These are phyloP conservation scores for Fusarium nurragi DNA, from an alignment of 2,329 filamentous ascomycete species.

Conservation along the genomic window DNA sequence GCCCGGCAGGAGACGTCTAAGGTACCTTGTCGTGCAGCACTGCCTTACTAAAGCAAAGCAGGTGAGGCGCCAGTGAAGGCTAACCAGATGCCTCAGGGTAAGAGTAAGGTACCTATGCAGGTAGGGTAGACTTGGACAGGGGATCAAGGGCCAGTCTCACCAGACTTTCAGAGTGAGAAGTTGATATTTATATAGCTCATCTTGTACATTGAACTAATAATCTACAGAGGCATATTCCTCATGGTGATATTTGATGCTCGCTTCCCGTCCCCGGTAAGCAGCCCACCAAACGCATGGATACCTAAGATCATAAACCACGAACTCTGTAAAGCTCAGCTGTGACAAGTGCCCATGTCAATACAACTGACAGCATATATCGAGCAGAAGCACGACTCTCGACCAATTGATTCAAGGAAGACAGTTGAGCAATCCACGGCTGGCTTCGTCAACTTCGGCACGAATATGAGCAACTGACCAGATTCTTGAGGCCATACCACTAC, in stretches of 20 bases:
- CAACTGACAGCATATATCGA: background rate
- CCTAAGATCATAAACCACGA: background rate
- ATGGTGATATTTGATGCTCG: background rate
- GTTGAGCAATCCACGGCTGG: background rate
- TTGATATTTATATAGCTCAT: slow-evolving; percentile 1
- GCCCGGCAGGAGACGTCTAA: slow-evolving; percentile 19
- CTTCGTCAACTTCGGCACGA: background rate
- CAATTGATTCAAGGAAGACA: background rate
- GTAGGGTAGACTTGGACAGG: slow-evolving; percentile 3
- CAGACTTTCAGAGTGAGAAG: background rate
- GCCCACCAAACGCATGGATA: background rate
- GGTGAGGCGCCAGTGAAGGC: background rate
- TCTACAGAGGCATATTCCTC: background rate
- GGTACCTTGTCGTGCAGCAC: slow-evolving; percentile 2
- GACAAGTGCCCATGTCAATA: background rate
- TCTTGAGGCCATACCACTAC: background rate
- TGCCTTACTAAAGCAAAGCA: background rate
- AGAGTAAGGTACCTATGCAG: slow-evolving; percentile 15
- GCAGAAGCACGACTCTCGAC: background rate
- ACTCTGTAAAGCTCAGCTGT: background rate
- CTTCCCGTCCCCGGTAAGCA: background rate
- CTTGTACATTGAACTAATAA: slow-evolving; percentile 1
- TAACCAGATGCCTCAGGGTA: background rate
- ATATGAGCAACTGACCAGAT: background rate
- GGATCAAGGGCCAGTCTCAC: background rate